A percentile compares a stretch with the other conserved stretches of the same genome.
phyloP scores from a whole-genome alignment of 2,329 filamentous ascomycete genomes.

The Sporothrix phasma region DNA sequence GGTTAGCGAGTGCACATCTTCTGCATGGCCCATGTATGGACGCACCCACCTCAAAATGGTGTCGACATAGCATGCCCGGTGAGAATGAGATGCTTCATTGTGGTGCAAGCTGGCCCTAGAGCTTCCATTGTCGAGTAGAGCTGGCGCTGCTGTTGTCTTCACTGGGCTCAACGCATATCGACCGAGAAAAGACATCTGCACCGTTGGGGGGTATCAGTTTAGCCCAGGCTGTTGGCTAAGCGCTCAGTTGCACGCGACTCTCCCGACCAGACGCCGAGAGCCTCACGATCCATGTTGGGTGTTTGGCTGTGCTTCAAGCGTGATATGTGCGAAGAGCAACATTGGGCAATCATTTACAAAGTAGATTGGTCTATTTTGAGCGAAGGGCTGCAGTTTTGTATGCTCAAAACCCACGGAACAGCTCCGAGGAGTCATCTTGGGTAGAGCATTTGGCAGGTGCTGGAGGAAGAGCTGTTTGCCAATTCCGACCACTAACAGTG shows the following conservation, averaged over 20 bases:
- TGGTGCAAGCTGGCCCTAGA: slow-evolving; percentile 17
- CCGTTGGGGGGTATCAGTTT: not conserved
- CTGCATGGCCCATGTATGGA: too few species aligned
- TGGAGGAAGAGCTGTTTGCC: not conserved
- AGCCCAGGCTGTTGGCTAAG: not conserved
- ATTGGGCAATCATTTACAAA: too few species aligned
- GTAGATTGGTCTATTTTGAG: too few species aligned
- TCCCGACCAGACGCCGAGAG: not conserved
- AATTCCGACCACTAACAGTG: not conserved
- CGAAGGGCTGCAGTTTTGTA: too few species aligned
- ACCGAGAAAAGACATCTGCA: not conserved
- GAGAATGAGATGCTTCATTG: slow-evolving; percentile 49
- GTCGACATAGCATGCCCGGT: slow-evolving; percentile 60
- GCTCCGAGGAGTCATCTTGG: too few species aligned
- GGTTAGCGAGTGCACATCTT: not conserved
- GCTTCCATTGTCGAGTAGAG: not conserved
- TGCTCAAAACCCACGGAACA: too few species aligned
- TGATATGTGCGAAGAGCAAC: too few species aligned
- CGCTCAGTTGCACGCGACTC: not conserved
- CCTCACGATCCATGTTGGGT: too few species aligned
- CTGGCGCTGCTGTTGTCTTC: not conserved
- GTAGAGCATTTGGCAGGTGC: not conserved
- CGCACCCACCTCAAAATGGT: slow-evolving; percentile 53
- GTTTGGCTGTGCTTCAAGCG: not conserved
- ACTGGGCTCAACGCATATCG: too few species aligned